Evolutionary conservation across 495 filamentous ascomycete species (phyloP).

Genomic region (Schizothecium vesticola): DNA sequence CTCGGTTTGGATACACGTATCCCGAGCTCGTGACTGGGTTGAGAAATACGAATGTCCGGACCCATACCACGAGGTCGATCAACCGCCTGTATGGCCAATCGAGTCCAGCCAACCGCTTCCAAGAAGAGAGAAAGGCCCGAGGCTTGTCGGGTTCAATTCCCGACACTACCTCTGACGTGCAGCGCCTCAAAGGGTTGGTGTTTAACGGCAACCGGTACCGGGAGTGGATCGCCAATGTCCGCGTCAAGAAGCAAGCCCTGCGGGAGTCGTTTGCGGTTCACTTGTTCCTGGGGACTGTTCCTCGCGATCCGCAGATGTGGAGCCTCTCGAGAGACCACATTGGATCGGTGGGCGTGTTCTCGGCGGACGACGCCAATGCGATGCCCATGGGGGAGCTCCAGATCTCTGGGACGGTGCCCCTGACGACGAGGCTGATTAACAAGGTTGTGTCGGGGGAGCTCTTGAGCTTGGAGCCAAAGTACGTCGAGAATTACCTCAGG

Average conservation of each 20-base stretch:
- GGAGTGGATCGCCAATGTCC: slow-evolving; percentile 60
- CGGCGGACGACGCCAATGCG: slow-evolving; percentile 13
- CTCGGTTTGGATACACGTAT: slow-evolving; percentile 57
- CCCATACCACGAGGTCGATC: slow-evolving; percentile 40
- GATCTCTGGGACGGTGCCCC: slow-evolving; percentile 51
- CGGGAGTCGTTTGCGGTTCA: slow-evolving; percentile 51
- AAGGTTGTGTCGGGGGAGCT: slow-evolving; percentile 35
- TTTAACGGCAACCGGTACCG: slow-evolving; percentile 34
- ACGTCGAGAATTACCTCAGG: slow-evolving; percentile 43
- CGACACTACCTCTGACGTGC: neutral
- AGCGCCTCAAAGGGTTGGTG: slow-evolving; percentile 6
- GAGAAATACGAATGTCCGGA: slow-evolving; percentile 24
- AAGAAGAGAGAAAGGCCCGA: slow-evolving; percentile 11
- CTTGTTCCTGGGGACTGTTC: slow-evolving; percentile 53
- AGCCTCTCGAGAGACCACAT: slow-evolving; percentile 40
- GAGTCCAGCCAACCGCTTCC: slow-evolving; percentile 34
- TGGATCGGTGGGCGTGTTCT: slow-evolving; percentile 53
- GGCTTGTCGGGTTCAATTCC: neutral
- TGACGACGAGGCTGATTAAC: slow-evolving; percentile 48
- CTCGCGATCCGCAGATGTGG: slow-evolving; percentile 39
- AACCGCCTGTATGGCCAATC: slow-evolving; percentile 51
- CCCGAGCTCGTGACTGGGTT: slow-evolving; percentile 39
- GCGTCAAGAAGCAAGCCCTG: slow-evolving; percentile 52
- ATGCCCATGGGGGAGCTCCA: slow-evolving; percentile 15
- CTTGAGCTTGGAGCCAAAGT: slow-evolving; percentile 33